Evolutionary conservation across 2,329 filamentous ascomycete genomes (phyloP).

Genomic region (Blastomyces silverae): DNA sequence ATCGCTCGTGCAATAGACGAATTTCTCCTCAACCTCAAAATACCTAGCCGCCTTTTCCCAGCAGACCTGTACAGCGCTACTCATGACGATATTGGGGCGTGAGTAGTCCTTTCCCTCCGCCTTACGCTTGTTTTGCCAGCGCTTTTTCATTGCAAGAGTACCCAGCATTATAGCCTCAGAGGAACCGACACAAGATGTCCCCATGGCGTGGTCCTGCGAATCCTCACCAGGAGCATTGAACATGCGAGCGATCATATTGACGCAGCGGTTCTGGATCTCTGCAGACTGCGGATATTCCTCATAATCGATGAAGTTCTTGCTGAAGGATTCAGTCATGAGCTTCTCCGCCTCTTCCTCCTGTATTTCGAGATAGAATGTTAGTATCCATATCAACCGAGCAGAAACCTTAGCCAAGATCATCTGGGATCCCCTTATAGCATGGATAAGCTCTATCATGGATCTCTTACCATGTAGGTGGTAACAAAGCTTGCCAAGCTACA

Average conservation of each 20-base stretch:
- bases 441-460: not conserved
- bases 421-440: not conserved
- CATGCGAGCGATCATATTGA: slow-evolving; percentile 81
- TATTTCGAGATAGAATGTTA: slow-evolving; percentile 10
- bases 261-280: slow-evolving; percentile 86
- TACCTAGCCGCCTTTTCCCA: slow-evolving; percentile 91
- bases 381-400: not conserved
- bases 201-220: slow-evolving; percentile 60
- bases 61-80: slow-evolving; percentile 89
- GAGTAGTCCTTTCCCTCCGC: slow-evolving; percentile 75
- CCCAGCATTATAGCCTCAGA: slow-evolving; percentile 59
- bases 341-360: slow-evolving; percentile 92
- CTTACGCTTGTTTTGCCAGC: slow-evolving; percentile 80
- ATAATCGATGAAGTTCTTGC: slow-evolving; percentile 93
- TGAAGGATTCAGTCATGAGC: slow-evolving; percentile 85
- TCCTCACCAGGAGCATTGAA: slow-evolving; percentile 66
- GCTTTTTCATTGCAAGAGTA: slow-evolving; percentile 82
- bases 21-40: slow-evolving; percentile 90
- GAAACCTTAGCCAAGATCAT: not conserved
- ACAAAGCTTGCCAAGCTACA: slow-evolving; percentile 83
- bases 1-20: slow-evolving; percentile 55
- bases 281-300: slow-evolving; percentile 76
- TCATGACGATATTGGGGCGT: slow-evolving; percentile 90
- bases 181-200: slow-evolving; percentile 81
- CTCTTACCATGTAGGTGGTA: slow-evolving; percentile 85